A percentile compares a stretch with the other conserved stretches of the same genome.
Conservation (phyloP, 306 rosid genomes). For the Vigna nakashimae region DNA sequence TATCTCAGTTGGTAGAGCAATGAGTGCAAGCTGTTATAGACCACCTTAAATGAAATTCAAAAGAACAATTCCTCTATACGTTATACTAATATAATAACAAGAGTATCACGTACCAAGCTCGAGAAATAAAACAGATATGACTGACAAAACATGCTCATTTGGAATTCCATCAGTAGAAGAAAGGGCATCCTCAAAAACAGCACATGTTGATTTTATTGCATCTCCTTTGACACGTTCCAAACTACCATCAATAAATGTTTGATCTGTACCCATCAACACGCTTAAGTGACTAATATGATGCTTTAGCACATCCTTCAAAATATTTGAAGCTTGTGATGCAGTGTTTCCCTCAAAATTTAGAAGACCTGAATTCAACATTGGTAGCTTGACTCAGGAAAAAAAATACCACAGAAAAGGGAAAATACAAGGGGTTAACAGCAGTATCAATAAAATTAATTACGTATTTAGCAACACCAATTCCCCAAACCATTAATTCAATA, state of each 20-base stretch:
- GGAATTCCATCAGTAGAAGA: conserved; percentile 62
- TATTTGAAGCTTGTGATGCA: conserved; percentile 71
- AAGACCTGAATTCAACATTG: conserved; percentile 68
- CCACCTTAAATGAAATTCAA: neutral
- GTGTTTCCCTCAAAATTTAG: conserved; percentile 63
- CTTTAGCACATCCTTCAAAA: conserved; percentile 70
- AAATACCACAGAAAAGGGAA: conserved; percentile 19
- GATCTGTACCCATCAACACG: conserved; percentile 46
- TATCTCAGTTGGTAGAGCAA: no score
- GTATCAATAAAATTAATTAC: conserved; percentile 5
- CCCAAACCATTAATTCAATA: neutral
- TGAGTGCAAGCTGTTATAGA: no score
- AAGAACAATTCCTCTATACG: neutral
- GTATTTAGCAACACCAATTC: neutral
- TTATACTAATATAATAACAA: conserved; percentile 7
- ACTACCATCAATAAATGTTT: conserved; percentile 48
- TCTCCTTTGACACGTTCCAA: conserved; percentile 52
- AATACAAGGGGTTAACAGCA: neutral
- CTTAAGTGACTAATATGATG: conserved; percentile 49
- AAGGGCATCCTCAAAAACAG: conserved; percentile 67
- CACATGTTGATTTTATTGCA: conserved; percentile 65
- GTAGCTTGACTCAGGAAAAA: conserved; percentile 51
- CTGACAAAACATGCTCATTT: conserved; percentile 69
- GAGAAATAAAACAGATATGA: conserved; percentile 74
- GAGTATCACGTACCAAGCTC: conserved; percentile 68